Evolutionary conservation across 192 early-diverging fungal genomes (phyloP).

Genomic region (Coemansia sp.): DNA sequence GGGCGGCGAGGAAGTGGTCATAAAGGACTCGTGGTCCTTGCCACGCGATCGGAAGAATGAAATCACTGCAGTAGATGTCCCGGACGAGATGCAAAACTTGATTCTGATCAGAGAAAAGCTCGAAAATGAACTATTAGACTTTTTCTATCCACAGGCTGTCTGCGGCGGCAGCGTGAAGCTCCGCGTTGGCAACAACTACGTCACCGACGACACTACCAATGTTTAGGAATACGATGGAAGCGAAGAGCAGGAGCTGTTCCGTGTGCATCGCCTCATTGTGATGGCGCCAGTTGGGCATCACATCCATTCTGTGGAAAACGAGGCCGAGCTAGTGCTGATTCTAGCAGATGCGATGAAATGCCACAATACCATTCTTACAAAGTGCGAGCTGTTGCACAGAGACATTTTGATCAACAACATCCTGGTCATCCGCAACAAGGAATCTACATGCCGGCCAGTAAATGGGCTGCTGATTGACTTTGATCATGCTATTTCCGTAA

Average conservation of each 20-base stretch:
- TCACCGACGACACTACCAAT: background rate
- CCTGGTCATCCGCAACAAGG: no score
- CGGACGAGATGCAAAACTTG: background rate
- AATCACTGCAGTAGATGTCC: background rate
- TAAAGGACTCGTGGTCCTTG: constrained; percentile 17
- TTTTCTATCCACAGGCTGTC: constrained; percentile 1
- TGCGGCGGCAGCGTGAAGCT: constrained; percentile 5
- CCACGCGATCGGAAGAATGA: background rate
- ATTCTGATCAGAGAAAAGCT: background rate
- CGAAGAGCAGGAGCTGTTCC: background rate
- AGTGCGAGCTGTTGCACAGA: no score
- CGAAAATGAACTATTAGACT: no score
- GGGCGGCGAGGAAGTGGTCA: background rate
- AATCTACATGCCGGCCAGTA: no score
- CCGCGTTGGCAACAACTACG: background rate
- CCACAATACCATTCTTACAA: no score
- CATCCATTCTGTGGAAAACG: background rate
- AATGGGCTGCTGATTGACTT: no score
- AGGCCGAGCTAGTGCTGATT: constrained; percentile 21
- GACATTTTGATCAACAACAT: no score
- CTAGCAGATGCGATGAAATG: constrained; percentile 25
- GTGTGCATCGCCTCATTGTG: constrained; percentile 18
- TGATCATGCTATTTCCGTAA: no score
- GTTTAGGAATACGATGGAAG: background rate
- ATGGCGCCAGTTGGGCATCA: constrained; percentile 13